Conservation (phyloP, 352 stramenopile genomes). For the Phytophthora syringae region DNA sequence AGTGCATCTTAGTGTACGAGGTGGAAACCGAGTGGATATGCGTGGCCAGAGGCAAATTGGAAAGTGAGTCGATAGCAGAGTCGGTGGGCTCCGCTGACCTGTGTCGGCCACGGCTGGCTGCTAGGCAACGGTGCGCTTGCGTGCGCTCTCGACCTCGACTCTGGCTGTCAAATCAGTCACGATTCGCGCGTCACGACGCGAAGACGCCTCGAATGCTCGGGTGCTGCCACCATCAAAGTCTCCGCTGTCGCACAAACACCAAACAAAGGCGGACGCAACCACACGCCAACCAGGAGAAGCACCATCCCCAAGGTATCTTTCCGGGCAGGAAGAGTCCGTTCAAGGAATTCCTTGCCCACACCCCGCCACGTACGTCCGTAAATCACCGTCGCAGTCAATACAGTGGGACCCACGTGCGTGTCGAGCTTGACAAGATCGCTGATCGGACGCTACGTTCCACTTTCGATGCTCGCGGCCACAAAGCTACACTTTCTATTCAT, state of each 20-base stretch:
- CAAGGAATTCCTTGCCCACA: slow-evolving; percentile 5
- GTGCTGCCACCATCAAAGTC: slow-evolving; percentile 12
- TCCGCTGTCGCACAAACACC: slow-evolving; percentile 3
- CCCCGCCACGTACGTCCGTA: slow-evolving; percentile 22
- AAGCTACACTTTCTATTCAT: slow-evolving; percentile 27
- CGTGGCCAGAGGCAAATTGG: slow-evolving; percentile 12
- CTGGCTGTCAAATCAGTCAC: slow-evolving; percentile 12
- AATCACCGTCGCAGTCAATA: slow-evolving; percentile 9
- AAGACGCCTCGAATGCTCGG: slow-evolving; percentile 23
- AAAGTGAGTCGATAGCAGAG: slow-evolving; percentile 20
- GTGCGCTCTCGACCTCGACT: slow-evolving; percentile 15
- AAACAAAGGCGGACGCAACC: background rate
- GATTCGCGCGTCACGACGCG: slow-evolving; percentile 10
- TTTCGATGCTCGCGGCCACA: slow-evolving; percentile 24
- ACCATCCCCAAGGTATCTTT: slow-evolving; percentile 8
- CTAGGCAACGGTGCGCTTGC: slow-evolving; percentile 28
- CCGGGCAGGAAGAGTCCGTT: too few relatives aligned
- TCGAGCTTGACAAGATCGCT: slow-evolving; percentile 20
- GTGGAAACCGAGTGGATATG: background rate
- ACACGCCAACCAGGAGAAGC: background rate
- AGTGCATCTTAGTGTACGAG: slow-evolving; percentile 15
- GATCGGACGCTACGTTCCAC: slow-evolving; percentile 21
- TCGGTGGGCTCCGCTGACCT: too few relatives aligned
- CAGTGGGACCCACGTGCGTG: slow-evolving; percentile 23
- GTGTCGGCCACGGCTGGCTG: too few relatives aligned